Base-by-base conservation (phyloP, 306 rosid genomes). In the Dicorynia guianensis region DNA sequence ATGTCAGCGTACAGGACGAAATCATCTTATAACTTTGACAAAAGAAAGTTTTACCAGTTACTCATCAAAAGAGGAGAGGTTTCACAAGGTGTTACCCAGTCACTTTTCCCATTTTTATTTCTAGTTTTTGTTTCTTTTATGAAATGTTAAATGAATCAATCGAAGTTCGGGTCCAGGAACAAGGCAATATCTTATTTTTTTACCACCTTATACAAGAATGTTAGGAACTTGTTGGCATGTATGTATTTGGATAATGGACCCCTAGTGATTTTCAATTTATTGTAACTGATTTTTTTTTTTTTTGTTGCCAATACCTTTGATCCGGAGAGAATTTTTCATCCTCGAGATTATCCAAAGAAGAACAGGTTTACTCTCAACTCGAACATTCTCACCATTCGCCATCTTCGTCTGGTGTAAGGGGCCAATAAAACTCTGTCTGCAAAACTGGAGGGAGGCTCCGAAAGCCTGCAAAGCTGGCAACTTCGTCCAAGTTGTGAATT, bases 1-100 rank as follows among this genome's bases (percentile, higher is more conserved):
- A 90, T 77, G 89, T 90, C 79, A 86, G 97, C 70, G 99, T 92
- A 55, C 97, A 85, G 77, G 99, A 90, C 57, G 99, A 95, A 82
- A 92, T 95, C 65, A 95, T 95, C 74, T 92, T 95, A 47, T 95
- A 64, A 79, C 74, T 48, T 7, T 35, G 10, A 58, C 18, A 58
- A 66, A 15, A 25, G 30, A 25, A 25, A 0, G 4, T 60, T 66
- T 63, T 72, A 60, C 74, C 39, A 5, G 20, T n/a, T 25, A 52
- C 50, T 55, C 66, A 63, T 11, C 40, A 77, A 65, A 43, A 20
- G 63, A 54, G 30, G 30, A 47, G 76, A 61, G 74, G 70, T 38
- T 64, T 69, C 63, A 11, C 5, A 6, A 39, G 72, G 63, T 50
- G 11, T 44, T 44, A 15, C 14, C 61, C 42, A 56, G 10, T 63